Conservation (phyloP, 345 rosid species). For the Ailanthus altissimus region DNA sequence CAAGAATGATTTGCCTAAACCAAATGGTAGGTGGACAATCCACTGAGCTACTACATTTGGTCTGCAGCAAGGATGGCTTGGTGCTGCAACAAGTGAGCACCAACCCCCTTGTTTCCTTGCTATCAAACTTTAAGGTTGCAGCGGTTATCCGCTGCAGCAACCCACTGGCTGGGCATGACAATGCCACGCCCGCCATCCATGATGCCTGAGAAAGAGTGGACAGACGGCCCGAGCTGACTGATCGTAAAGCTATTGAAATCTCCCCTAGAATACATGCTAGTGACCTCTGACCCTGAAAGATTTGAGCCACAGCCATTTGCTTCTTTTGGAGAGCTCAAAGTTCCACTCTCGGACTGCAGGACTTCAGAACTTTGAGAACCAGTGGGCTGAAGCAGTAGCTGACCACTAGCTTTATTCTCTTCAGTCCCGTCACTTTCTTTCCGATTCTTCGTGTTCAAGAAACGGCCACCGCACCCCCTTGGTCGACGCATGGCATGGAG, state of each 20-base stretch:
- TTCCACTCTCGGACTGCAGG: constrained; percentile 70
- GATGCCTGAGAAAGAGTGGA: constrained; percentile 46
- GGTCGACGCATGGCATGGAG: constrained; percentile 97
- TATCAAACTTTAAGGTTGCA: constrained; percentile 60
- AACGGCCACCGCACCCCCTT: constrained; percentile 96
- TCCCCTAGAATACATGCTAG: constrained; percentile 59
- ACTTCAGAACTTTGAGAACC: constrained; percentile 82
- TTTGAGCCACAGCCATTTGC: constrained; percentile 43
- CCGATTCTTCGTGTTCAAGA: constrained; percentile 61
- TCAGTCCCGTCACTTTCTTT: constrained; percentile 35
- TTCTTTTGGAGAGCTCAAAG: constrained; percentile 59
- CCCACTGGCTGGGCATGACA: constrained; percentile 76
- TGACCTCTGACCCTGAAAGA: constrained; percentile 71
- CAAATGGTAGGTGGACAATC: constrained; percentile 41
- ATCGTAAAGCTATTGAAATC: constrained; percentile 32
- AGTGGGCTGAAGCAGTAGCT: constrained; percentile 39
- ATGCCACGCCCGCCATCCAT: constrained; percentile 47
- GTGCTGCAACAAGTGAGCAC: constrained; percentile 27
- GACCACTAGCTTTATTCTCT: constrained; percentile 32
- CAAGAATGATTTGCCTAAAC: constrained; percentile 99
- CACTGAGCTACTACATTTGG: constrained; percentile 37
- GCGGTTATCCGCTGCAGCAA: constrained; percentile 58
- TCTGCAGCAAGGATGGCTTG: constrained; percentile 29
- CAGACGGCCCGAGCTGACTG: constrained; percentile 40
- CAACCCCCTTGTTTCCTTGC: constrained; percentile 30